Evolutionary conservation across 257 asterid genomes (phyloP), one percentile per base, ranked within the genome.

Genomic region (Solanum pinnatisectum): DNA sequence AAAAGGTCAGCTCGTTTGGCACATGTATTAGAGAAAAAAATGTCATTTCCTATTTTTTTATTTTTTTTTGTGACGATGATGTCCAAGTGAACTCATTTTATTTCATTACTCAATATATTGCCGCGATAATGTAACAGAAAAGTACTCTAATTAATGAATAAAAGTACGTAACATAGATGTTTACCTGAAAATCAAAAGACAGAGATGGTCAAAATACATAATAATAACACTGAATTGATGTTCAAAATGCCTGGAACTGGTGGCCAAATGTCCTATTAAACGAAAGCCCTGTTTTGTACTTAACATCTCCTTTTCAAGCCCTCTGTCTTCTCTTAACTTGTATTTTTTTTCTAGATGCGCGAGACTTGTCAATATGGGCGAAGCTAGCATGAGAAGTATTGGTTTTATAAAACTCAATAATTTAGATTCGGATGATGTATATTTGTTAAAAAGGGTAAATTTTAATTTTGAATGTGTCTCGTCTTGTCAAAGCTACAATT

Each of bases 1-100:
- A 35, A 59, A 71, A 68, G 42, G 84, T 86, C 88, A 86, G 83
- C 88, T 86, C 88, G 88, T 70, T 71, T 44, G 88, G 84, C 84
- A 44, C 88, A 44, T 44, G 88, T 4, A n/a, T 84, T 84, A 36
- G 74, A 3, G 30, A 36, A 72, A 71, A 35, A 2, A 35, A 84
- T 5, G 37, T 25, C 39, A 36, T 63, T 68, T 63, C 44, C 27
- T 44, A 81, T 49, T 46, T 0, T 9, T 16, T 8, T n/a, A n/a
- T n/a, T 14, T 6, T 13, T 14, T 40, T 16, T 30, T 5, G 1
- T 15, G 1, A 40, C 1, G 1, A 73, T 73, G 8, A 35, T 15
- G 15, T 40, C 0, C 25, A 3, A 42, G 11, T 78, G 1, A 42
- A 81, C 2, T 82, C 6, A 10, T 10, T 44, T 30, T 52, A 30